These are phyloP conservation scores for Trichophyton verrucosum DNA, from an alignment of 2,329 filamentous ascomycete species.

Conservation along the genomic window DNA sequence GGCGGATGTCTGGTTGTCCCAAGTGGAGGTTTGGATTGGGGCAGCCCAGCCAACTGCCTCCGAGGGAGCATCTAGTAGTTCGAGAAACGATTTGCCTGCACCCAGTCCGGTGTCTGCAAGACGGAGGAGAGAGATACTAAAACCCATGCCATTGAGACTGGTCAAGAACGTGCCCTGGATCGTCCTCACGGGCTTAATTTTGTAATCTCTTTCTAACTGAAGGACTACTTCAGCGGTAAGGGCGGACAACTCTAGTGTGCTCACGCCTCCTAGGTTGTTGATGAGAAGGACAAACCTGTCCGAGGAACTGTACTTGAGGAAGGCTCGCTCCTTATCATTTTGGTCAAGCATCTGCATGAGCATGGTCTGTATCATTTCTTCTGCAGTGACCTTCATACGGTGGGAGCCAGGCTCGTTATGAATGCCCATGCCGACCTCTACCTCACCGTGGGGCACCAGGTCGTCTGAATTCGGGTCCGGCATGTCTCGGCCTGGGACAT, in stretches of 20 bases:
- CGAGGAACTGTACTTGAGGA: conserved; percentile 43
- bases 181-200: conserved; percentile 49
- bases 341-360: conserved; percentile 51
- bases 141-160: conserved; percentile 58
- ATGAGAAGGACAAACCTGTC: conserved; percentile 53
- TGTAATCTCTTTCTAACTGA: conserved; percentile 47
- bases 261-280: conserved; percentile 59
- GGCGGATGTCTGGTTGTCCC: conserved; percentile 39
- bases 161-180: conserved; percentile 60
- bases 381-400: conserved; percentile 38
- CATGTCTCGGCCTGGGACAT: conserved; percentile 64
- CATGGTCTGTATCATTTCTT: conserved; percentile 47
- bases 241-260: conserved; percentile 52
- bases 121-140: conserved; percentile 56
- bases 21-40: conserved; percentile 46
- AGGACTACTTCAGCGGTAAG: conserved; percentile 54
- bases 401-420: conserved; percentile 52
- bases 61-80: conserved; percentile 54
- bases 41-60: conserved; percentile 57
- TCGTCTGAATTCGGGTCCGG: conserved; percentile 45
- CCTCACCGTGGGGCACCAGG: conserved; percentile 39
- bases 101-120: conserved; percentile 48
- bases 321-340: conserved; percentile 52
- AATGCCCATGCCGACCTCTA: conserved; percentile 63
- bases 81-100: conserved; percentile 44